Conservation (phyloP, 768 basidiomycete species). For the Chalciporus pseudorubinellus region DNA sequence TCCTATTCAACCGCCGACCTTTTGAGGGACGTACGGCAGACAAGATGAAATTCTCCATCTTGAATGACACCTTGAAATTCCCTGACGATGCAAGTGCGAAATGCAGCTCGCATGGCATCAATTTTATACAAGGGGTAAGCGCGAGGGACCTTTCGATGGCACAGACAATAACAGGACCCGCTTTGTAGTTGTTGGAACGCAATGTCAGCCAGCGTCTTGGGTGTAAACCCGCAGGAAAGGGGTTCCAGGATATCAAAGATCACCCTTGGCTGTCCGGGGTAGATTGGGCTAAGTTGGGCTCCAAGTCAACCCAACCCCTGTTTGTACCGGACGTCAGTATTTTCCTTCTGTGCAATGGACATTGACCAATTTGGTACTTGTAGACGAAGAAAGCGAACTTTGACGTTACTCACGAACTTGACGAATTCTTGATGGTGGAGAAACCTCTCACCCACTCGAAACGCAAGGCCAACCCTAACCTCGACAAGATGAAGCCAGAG, state of each 20-base stretch:
- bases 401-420: constrained; percentile 94
- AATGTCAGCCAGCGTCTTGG: constrained; percentile 78
- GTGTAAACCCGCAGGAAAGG: constrained; percentile 66
- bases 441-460: constrained; percentile 96
- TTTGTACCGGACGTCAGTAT: constrained; percentile 89
- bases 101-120: constrained; percentile 64
- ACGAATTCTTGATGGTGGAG: constrained; percentile 96
- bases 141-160: neutral
- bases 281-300: constrained; percentile 77
- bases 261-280: constrained; percentile 85
- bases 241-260: constrained; percentile 71
- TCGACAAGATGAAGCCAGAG: constrained; percentile 89
- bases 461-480: constrained; percentile 82
- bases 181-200: constrained; percentile 74
- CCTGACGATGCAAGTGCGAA: constrained; percentile 63
- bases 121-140: constrained; percentile 66
- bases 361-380: constrained; percentile 1
- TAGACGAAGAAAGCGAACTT: constrained; percentile 98
- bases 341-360: neutral
- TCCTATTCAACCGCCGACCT: constrained; percentile 79
- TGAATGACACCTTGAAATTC: constrained; percentile 75
- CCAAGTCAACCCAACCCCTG: constrained; percentile 70
- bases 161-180: constrained; percentile 10
- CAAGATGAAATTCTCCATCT: constrained; percentile 83
- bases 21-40: constrained; percentile 90